Conservation (phyloP, 2,329 filamentous ascomycete species). For the Chaetomium olivaceum region DNA sequence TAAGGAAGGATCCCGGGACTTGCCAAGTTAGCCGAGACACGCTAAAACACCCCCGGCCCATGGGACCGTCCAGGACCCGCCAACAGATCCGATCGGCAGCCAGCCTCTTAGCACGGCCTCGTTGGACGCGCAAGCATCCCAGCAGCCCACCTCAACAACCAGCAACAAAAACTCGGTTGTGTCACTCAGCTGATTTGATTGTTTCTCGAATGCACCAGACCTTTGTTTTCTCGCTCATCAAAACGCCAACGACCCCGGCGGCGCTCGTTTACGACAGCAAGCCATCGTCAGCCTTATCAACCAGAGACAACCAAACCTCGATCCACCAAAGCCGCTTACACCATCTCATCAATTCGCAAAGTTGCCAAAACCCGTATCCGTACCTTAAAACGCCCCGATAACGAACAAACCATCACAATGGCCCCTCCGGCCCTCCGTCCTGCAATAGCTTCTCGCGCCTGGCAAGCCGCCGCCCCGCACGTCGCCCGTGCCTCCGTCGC, state of each 20-base stretch:
- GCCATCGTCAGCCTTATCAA: background rate
- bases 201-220: background rate
- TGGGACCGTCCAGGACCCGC: slow-evolving; percentile 7
- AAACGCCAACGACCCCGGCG: background rate
- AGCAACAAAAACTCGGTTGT: background rate
- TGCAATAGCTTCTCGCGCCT: background rate
- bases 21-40: slow-evolving; percentile 5
- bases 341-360: background rate
- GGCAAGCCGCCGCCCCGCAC: slow-evolving; percentile 27
- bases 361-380: background rate
- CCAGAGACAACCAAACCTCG: background rate
- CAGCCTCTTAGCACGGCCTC: background rate
- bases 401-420: slow-evolving; percentile 4
- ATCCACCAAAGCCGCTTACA: background rate
- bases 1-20: slow-evolving; percentile 12
- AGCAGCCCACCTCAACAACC: background rate
- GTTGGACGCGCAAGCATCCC: slow-evolving; percentile 22
- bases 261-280: background rate
- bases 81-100: background rate
- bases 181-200: background rate
- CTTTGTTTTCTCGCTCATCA: background rate
- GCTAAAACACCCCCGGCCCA: slow-evolving; percentile 22
- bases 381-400: background rate
- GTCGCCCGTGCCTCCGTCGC: slow-evolving; percentile 19
- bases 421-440: slow-evolving; percentile 14